Evolutionary conservation across 2,329 filamentous ascomycete genomes (phyloP).

Genomic region (Metarhizium brunneum): DNA sequence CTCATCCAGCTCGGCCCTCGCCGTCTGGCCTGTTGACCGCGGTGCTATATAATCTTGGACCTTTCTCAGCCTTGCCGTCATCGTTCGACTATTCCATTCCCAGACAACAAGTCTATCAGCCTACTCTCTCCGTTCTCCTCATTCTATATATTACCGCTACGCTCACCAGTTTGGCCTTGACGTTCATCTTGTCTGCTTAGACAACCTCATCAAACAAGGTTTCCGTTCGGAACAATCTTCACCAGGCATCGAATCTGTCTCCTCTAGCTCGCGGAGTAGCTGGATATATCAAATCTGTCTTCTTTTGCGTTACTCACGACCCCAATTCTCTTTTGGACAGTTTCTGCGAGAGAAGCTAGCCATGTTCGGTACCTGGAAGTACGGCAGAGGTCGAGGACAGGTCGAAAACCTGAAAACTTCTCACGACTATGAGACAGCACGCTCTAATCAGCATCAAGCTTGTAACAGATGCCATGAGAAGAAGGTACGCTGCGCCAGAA

Average conservation of each 20-base stretch:
- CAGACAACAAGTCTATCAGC: neutral
- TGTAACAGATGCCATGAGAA: slow-evolving; percentile 30
- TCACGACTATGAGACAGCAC: slow-evolving; percentile 26
- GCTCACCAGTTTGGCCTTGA: neutral
- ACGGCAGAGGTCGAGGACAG: slow-evolving; percentile 27
- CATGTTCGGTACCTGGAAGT: slow-evolving; percentile 31
- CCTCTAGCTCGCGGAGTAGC: neutral
- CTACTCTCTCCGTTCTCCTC: neutral
- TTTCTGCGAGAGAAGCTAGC: neutral
- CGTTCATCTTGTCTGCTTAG: neutral
- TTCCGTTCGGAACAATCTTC: no score
- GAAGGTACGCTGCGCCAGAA: slow-evolving; percentile 18
- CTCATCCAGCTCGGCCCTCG: neutral
- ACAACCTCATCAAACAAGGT: neutral
- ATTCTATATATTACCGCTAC: neutral
- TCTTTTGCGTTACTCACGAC: neutral
- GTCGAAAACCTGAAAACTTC: slow-evolving; percentile 26
- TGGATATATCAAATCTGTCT: no score
- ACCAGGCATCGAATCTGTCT: no score
- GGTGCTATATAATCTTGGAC: neutral
- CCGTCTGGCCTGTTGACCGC: neutral
- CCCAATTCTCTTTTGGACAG: neutral
- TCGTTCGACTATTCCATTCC: neutral
- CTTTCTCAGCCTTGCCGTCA: neutral
- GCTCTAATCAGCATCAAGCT: slow-evolving; percentile 28